A percentile compares a stretch with the other conserved stretches of the same genome.
These are phyloP conservation scores for Boletus pseudopeckii DNA, from an alignment of 768 basidiomycete genomes.

Conservation along the genomic window DNA sequence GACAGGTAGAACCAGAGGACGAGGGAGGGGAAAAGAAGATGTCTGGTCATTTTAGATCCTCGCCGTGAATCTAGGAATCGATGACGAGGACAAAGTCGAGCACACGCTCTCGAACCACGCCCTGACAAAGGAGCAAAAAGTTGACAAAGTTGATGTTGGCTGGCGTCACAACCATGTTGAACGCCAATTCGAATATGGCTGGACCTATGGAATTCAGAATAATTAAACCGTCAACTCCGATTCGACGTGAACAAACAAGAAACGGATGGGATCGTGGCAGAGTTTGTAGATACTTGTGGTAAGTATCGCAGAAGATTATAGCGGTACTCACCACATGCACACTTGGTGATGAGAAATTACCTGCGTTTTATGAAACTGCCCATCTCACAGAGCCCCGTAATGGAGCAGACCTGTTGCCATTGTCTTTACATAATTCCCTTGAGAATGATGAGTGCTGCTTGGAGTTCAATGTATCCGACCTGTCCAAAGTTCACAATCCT, in stretches of 20 bases:
- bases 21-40: slow-evolving; percentile 6
- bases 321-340: no score
- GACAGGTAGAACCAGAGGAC: slow-evolving; percentile 9
- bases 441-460: no score
- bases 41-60: slow-evolving; percentile 11
- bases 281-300: no score
- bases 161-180: neutral
- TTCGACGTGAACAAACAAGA: neutral
- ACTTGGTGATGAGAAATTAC: no score
- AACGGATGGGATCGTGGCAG: no score
- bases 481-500: no score
- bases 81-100: neutral
- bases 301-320: no score
- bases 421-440: no score
- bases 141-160: neutral
- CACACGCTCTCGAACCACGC: neutral
- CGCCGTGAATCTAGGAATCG: neutral
- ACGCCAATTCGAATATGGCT: neutral
- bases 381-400: no score
- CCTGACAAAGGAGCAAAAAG: neutral
- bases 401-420: no score
- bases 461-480: no score
- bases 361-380: no score
- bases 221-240: neutral
- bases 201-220: slow-evolving; percentile 15